A percentile compares a stretch with the other conserved stretches of the same genome.
Evolutionary conservation across 176 grass and related monocot species (phyloP).

Genomic region (Carex parvula): DNA sequence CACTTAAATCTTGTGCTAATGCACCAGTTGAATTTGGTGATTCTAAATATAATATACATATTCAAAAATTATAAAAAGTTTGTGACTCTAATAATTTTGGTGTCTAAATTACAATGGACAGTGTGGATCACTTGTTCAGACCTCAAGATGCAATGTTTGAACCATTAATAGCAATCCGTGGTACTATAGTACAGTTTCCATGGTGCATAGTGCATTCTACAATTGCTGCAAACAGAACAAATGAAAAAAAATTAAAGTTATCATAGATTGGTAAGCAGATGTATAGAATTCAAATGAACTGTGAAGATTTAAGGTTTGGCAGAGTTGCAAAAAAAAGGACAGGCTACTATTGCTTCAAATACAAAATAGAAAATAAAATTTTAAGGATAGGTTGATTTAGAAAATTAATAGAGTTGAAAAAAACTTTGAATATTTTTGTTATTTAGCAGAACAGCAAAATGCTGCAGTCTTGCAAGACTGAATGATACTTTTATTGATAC

Average conservation of each 20-base stretch:
- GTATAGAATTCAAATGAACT: background rate
- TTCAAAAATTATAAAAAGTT: too few relatives aligned
- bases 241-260: background rate
- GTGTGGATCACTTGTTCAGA: too few relatives aligned
- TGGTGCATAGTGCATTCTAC: background rate
- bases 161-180: too few relatives aligned
- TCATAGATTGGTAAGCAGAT: background rate
- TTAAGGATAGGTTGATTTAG: background rate
- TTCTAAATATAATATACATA: too few relatives aligned
- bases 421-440: background rate
- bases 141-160: too few relatives aligned
- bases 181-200: too few relatives aligned
- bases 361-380: background rate
- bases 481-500: conserved; percentile 11
- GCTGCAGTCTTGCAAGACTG: background rate
- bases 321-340: background rate
- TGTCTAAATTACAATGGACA: too few relatives aligned
- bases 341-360: background rate
- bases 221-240: background rate
- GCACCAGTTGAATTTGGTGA: background rate
- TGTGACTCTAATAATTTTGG: too few relatives aligned
- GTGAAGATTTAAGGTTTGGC: background rate
- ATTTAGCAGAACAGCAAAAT: background rate
- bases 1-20: background rate
- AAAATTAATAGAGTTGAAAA: background rate